Conservation (phyloP, 306 rosid species). For the Glycyrrhiza uralensis region DNA sequence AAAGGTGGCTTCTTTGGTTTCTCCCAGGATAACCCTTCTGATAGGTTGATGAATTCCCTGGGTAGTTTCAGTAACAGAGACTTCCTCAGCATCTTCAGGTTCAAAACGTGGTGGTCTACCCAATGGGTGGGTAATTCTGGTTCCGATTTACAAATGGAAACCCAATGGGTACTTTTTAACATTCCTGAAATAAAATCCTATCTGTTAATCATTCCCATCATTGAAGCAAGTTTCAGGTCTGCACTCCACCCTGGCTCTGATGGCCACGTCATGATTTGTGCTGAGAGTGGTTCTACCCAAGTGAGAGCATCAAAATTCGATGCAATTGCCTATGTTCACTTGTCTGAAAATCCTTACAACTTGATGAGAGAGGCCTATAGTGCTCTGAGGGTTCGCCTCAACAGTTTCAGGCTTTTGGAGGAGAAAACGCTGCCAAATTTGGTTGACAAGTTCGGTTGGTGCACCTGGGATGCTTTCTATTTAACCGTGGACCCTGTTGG, state of each 20-base stretch:
- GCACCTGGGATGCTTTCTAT: slow-evolving; percentile 94
- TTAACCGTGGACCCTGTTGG: slow-evolving; percentile 66
- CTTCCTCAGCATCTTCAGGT: slow-evolving; percentile 72
- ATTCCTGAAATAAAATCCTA: slow-evolving; percentile 68
- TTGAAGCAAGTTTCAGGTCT: slow-evolving; percentile 68
- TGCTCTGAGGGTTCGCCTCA: slow-evolving; percentile 67
- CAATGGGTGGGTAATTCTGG: slow-evolving; percentile 89
- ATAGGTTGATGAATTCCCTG: slow-evolving; percentile 57
- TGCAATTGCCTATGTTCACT: slow-evolving; percentile 63
- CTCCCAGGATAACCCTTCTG: slow-evolving; percentile 40
- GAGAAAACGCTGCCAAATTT: slow-evolving; percentile 61
- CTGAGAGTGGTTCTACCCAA: slow-evolving; percentile 72
- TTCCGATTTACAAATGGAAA: slow-evolving; percentile 80
- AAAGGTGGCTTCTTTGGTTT: slow-evolving; percentile 85
- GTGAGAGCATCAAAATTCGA: slow-evolving; percentile 47
- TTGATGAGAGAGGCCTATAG: slow-evolving; percentile 77
- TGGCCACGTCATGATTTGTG: slow-evolving; percentile 56
- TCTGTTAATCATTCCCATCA: slow-evolving; percentile 58
- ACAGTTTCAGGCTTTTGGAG: slow-evolving; percentile 67
- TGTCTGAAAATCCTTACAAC: slow-evolving; percentile 65
- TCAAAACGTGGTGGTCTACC: slow-evolving; percentile 98
- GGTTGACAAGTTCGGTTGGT: slow-evolving; percentile 84
- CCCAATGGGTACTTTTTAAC: slow-evolving; percentile 75
- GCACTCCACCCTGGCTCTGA: slow-evolving; percentile 68
- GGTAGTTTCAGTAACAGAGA: slow-evolving; percentile 55